Conservation (phyloP, 345 rosid genomes). For the Eucalyptus guilfoylei region DNA sequence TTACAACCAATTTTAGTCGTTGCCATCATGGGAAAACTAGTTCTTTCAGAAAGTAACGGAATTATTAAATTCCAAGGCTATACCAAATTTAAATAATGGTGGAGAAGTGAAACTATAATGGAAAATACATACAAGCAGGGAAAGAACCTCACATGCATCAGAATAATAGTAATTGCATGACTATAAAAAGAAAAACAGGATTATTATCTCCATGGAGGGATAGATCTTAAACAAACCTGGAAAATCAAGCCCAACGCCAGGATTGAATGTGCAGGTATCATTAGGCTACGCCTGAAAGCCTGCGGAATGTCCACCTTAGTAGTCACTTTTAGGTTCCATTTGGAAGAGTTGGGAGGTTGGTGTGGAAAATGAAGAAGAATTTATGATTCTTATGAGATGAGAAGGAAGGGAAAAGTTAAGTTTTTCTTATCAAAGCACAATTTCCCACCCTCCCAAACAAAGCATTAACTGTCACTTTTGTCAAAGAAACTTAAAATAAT, state of each 20-base stretch:
- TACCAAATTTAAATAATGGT: not conserved
- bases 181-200: not conserved
- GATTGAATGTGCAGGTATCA: conserved; percentile 69
- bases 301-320: conserved; percentile 6
- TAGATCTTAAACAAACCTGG: conserved; percentile 40
- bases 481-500: not conserved
- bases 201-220: not conserved
- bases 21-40: not conserved
- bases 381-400: not conserved
- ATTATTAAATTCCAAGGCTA: not conserved
- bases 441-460: not conserved
- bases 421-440: not conserved
- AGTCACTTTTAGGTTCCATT: not conserved
- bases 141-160: not conserved
- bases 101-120: not conserved
- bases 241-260: conserved; percentile 67
- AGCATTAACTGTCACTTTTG: not conserved
- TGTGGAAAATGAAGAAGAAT: not conserved
- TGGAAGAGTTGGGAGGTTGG: not conserved
- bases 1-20: not conserved
- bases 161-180: not conserved
- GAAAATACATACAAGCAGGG: not conserved
- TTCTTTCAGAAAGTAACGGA: not conserved
- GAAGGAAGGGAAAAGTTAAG: not conserved
- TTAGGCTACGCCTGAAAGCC: conserved; percentile 67